These are phyloP conservation scores for Dryas integrifolia DNA, from an alignment of 331 rosid genomes.

Conservation along the genomic window DNA sequence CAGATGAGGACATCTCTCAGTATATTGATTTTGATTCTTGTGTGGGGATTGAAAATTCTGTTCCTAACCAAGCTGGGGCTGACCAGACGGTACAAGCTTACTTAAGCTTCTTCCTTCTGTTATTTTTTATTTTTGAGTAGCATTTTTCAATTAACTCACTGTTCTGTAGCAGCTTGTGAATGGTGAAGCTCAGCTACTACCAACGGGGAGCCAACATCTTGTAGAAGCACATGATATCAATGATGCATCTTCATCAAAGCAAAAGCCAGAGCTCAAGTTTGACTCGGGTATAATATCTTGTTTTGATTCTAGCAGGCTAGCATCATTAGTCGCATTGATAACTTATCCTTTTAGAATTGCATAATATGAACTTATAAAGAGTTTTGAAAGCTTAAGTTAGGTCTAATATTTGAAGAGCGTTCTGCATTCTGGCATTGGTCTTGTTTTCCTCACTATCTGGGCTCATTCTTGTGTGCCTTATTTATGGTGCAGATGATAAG, in stretches of 20 bases:
- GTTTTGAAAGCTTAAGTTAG: neutral
- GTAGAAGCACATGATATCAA: conserved; percentile 28
- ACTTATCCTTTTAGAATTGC: neutral
- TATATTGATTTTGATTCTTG: conserved; percentile 53
- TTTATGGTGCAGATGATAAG: conserved; percentile 39
- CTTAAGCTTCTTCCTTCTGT: conserved; percentile 3
- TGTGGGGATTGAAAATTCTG: conserved; percentile 33
- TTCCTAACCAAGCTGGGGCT: conserved; percentile 30
- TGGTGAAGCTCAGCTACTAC: conserved; percentile 32
- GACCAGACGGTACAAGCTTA: conserved; percentile 43
- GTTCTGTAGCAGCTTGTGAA: conserved; percentile 42
- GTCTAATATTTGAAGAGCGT: neutral
- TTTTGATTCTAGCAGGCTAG: conserved; percentile 7
- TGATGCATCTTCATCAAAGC: conserved; percentile 46
- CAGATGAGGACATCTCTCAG: conserved; percentile 47
- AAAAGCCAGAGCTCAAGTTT: conserved; percentile 26
- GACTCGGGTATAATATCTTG: conserved; percentile 44
- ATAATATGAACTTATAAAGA: neutral
- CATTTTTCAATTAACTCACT: conserved; percentile 17
- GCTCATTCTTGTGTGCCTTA: conserved; percentile 7
- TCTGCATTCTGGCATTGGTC: neutral
- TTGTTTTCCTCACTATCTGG: neutral
- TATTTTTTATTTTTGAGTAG: conserved; percentile 8
- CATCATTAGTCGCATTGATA: neutral
- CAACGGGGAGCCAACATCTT: conserved; percentile 32